Evolutionary conservation across 2,329 filamentous ascomycete species (phyloP).

Genomic region (Rutstroemia sp.): DNA sequence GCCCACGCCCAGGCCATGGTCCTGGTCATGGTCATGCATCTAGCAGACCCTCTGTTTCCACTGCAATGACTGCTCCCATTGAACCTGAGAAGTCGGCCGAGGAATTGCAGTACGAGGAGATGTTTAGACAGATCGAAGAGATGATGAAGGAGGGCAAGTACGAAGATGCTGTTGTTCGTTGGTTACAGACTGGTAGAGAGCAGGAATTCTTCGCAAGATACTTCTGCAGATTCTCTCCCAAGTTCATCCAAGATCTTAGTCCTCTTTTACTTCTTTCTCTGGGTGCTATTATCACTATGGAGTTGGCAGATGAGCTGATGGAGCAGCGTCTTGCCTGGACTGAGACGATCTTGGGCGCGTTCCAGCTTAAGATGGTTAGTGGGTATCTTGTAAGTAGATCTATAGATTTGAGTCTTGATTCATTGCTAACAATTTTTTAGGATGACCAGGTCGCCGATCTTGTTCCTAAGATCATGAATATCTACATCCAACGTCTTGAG

Average conservation of each 20-base stretch:
- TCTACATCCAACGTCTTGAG: conserved; percentile 45
- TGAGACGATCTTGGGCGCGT: conserved; percentile 49
- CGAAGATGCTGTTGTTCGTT: conserved; percentile 57
- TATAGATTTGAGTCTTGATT: not conserved
- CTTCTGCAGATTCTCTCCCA: conserved; percentile 42
- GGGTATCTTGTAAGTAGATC: conserved; percentile 28
- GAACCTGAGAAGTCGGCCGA: conserved; percentile 4
- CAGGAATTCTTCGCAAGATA: conserved; percentile 55
- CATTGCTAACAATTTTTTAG: conserved; percentile 32
- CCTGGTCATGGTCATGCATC: not conserved
- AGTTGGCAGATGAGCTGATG: conserved; percentile 45
- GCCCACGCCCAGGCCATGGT: conserved; percentile 3
- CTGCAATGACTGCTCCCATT: conserved; percentile 13
- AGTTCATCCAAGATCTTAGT: conserved; percentile 48
- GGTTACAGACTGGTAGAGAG: conserved; percentile 57
- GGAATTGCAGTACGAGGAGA: conserved; percentile 43
- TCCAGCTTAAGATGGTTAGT: conserved; percentile 30
- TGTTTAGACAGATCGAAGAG: conserved; percentile 52
- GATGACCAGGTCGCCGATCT: conserved; percentile 48
- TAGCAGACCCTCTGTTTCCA: conserved; percentile 13
- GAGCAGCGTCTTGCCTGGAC: conserved; percentile 53
- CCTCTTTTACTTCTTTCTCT: conserved; percentile 57
- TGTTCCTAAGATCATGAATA: conserved; percentile 49
- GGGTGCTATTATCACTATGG: conserved; percentile 54
- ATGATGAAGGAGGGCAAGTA: conserved; percentile 54